A percentile compares a stretch with the other conserved stretches of the same genome.
These are phyloP conservation scores for Pisolithus marmoratus DNA, from an alignment of 768 basidiomycete species.

Conservation along the genomic window DNA sequence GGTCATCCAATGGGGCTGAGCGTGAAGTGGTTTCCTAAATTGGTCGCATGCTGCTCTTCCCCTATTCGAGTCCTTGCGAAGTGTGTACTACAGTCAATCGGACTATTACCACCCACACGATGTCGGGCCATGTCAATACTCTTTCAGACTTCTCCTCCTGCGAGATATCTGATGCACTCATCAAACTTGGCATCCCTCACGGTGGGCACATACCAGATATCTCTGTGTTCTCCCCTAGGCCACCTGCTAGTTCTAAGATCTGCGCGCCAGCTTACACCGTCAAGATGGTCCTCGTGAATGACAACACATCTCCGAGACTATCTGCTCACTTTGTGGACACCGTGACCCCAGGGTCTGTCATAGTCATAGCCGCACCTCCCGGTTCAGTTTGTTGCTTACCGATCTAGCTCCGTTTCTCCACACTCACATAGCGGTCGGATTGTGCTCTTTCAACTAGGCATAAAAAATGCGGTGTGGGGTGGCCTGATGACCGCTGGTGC, in stretches of 20 bases:
- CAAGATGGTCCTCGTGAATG: slow-evolving; percentile 61
- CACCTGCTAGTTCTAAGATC: slow-evolving; percentile 29
- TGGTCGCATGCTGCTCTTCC: no score
- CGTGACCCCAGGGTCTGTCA: slow-evolving; percentile 54
- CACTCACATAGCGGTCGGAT: background rate
- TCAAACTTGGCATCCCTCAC: slow-evolving; percentile 65
- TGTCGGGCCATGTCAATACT: slow-evolving; percentile 1
- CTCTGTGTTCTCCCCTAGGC: slow-evolving; percentile 36
- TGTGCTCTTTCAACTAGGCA: slow-evolving; percentile 35
- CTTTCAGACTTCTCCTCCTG: slow-evolving; percentile 56
- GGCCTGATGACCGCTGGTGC: slow-evolving; percentile 90
- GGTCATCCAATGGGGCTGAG: no score
- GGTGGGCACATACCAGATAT: slow-evolving; percentile 85
- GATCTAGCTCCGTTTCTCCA: background rate
- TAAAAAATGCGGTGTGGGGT: slow-evolving; percentile 86
- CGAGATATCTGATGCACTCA: slow-evolving; percentile 84
- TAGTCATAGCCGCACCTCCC: slow-evolving; percentile 71
- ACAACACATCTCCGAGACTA: slow-evolving; percentile 57
- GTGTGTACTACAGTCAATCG: no score
- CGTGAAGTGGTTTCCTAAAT: no score
- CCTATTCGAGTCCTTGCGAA: no score
- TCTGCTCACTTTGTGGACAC: slow-evolving; percentile 79
- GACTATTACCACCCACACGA: no score
- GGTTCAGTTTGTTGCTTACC: slow-evolving; percentile 39
- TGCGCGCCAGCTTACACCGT: slow-evolving; percentile 88